Evolutionary conservation across 2,329 filamentous ascomycete genomes (phyloP).

Genomic region (Myriangium duriaei): DNA sequence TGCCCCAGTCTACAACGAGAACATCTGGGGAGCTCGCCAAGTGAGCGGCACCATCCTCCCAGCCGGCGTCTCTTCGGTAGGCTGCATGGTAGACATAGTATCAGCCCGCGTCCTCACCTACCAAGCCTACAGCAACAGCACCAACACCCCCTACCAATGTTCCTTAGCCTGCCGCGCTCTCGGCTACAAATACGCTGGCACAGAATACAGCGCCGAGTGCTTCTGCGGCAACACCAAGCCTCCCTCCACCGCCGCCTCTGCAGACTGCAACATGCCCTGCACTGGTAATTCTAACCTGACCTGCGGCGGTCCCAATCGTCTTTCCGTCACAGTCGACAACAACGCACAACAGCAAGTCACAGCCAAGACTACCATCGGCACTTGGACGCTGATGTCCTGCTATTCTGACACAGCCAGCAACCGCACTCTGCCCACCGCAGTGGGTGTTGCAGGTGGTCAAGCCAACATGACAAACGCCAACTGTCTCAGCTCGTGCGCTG

Average conservation of each 20-base stretch:
- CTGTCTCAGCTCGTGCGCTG: constrained; percentile 18
- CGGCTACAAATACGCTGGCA: constrained; percentile 23
- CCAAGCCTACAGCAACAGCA: constrained; percentile 16
- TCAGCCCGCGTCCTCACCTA: constrained; percentile 15
- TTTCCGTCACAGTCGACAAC: constrained; percentile 20
- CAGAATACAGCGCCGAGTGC: constrained; percentile 21
- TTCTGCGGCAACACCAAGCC: constrained; percentile 22
- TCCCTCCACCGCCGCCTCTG: constrained; percentile 10
- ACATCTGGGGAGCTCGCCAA: constrained; percentile 17
- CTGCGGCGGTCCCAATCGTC: constrained; percentile 20
- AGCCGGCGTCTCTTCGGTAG: constrained; percentile 15
- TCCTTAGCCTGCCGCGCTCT: constrained; percentile 18
- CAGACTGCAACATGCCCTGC: constrained; percentile 17
- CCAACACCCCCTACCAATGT: constrained; percentile 22
- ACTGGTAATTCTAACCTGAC: constrained; percentile 20
- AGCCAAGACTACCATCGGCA: constrained; percentile 17
- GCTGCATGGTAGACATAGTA: constrained; percentile 20
- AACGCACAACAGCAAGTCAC: constrained; percentile 12
- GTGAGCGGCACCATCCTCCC: not conserved
- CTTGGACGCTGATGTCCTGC: constrained; percentile 14
- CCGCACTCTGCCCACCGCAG: constrained; percentile 13
- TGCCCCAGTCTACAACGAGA: constrained; percentile 12
- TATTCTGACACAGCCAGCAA: constrained; percentile 21
- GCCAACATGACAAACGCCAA: constrained; percentile 18
- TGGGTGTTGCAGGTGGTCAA: constrained; percentile 16